Evolutionary conservation across 768 basidiomycete species (phyloP).

Genomic region (Leccinum broughii): DNA sequence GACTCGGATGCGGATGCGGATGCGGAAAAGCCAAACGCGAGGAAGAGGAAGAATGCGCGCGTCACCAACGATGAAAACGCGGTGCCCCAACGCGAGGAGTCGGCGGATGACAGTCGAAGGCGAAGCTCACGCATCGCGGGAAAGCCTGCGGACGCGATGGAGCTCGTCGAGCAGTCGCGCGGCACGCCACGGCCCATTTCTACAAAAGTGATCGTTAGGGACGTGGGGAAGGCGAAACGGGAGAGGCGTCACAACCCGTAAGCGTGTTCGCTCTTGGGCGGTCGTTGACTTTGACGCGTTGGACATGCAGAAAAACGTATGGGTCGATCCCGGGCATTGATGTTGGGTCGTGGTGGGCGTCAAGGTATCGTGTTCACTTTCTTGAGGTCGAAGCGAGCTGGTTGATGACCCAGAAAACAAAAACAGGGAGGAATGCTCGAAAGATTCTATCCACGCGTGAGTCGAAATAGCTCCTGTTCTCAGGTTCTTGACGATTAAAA

Average conservation of each 20-base stretch:
- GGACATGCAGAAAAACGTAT: slow-evolving; percentile 60
- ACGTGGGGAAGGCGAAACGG: slow-evolving; percentile 35
- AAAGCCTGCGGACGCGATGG: slow-evolving; percentile 51
- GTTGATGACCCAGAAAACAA: neutral
- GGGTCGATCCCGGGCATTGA: slow-evolving; percentile 78
- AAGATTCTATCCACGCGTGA: slow-evolving; percentile 83
- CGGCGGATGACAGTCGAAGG: slow-evolving; percentile 39
- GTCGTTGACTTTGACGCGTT: slow-evolving; percentile 15
- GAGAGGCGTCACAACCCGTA: slow-evolving; percentile 37
- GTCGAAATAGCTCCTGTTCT: slow-evolving; percentile 27
- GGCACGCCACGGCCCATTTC: slow-evolving; percentile 39
- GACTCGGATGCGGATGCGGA: slow-evolving; percentile 26
- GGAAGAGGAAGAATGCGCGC: slow-evolving; percentile 23
- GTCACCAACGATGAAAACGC: slow-evolving; percentile 22
- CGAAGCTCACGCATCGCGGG: slow-evolving; percentile 68
- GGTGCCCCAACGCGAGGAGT: neutral
- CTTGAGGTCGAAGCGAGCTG: neutral
- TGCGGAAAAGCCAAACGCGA: slow-evolving; percentile 30
- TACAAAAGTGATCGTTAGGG: slow-evolving; percentile 37
- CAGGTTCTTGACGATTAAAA: neutral
- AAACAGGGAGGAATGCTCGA: slow-evolving; percentile 60
- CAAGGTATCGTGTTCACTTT: slow-evolving; percentile 42
- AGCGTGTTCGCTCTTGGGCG: slow-evolving; percentile 3
- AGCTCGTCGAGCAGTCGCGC: slow-evolving; percentile 37
- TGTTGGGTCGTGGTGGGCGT: slow-evolving; percentile 84